Conservation (phyloP, 495 filamentous ascomycete species). For the Trichoderma asperelloides region DNA sequence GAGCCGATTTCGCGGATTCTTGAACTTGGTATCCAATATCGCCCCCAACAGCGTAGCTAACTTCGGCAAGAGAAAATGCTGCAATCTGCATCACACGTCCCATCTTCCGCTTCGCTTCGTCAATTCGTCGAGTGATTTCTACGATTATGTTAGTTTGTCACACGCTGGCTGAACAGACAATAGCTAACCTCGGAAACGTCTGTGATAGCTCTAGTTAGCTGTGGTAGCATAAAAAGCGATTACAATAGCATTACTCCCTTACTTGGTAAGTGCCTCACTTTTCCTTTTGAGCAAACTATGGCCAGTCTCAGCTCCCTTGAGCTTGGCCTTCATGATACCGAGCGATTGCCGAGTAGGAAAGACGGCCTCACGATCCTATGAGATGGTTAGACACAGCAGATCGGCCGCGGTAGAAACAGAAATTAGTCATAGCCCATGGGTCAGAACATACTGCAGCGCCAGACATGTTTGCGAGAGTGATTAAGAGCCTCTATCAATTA, state of each 20-base stretch:
- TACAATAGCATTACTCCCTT: conserved; percentile 15
- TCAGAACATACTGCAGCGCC: conserved; percentile 46
- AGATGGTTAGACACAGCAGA: not conserved
- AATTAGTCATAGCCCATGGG: not conserved
- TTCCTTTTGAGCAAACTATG: conserved; percentile 85
- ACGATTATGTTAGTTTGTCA: conserved; percentile 11
- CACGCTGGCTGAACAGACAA: conserved; percentile 10
- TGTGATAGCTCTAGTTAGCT: conserved; percentile 24
- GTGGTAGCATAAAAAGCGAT: not conserved
- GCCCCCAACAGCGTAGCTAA: conserved; percentile 93
- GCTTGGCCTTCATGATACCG: conserved; percentile 94
- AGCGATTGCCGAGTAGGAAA: conserved; percentile 97
- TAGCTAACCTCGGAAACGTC: conserved; percentile 72
- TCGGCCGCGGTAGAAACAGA: not conserved
- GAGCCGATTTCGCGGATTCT: conserved; percentile 84
- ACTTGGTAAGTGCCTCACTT: conserved; percentile 89
- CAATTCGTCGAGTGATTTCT: conserved; percentile 96
- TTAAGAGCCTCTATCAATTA: not conserved
- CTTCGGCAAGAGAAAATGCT: conserved; percentile 94
- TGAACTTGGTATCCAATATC: conserved; percentile 96
- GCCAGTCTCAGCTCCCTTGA: conserved; percentile 90
- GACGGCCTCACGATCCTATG: conserved; percentile 80
- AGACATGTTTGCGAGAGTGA: conserved; percentile 39
- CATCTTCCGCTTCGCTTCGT: conserved; percentile 99
- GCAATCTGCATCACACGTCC: conserved; percentile 98